Evolutionary conservation across 768 basidiomycete species (phyloP), one percentile per base, ranked within the genome.

Genomic region (Lactarius trivialis): DNA sequence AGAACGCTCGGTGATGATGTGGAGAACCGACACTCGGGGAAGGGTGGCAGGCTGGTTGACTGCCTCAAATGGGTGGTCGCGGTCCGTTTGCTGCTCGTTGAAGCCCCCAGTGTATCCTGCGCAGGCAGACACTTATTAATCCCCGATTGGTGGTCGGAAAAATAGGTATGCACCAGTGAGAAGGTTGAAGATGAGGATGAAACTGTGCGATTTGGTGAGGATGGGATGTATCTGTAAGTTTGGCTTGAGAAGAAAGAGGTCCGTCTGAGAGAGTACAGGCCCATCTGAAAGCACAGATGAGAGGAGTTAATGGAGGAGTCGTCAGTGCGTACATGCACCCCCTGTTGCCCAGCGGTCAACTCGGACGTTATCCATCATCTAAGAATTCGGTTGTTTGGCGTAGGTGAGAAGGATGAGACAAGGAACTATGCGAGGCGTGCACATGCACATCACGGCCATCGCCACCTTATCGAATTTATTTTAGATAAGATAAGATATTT

Each of bases 221-320:
- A 91, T 85, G 4, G 91, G 91, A 68, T 93, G 79, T 34, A 93
- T 70, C 68, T 88, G 82, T 2, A 93, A 78, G 17, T 85, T 82
- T 5, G 83, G 80, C 49, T 81, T 78, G 59, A 93, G 81, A 3
- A 93, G 81, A 72, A 91, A 93, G 15, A 93, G 78, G 69, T 93
- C 91, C 0, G 89, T 91, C 69, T 88, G 88, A 3, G 82, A 81
- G 15, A 93, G 79, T 7, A 92, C 82, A 6, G 91, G 91, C 0
- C 89, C 90, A 73, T 92, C 89, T 91, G 54, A 19, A n/a, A 26
- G 3, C 21, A 43, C 6, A 19, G n/a, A 39, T 55, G 52, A 52
- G 52, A 55, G 39, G 2, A 33, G 26, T 15, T 28, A 30, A 45
- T 14, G 12, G 19, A 21, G 17, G n/a, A 48, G 34, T 11, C 14